Base-by-base conservation (phyloP, 2,329 filamentous ascomycete genomes). In the Madurella mycetomatis region DNA sequence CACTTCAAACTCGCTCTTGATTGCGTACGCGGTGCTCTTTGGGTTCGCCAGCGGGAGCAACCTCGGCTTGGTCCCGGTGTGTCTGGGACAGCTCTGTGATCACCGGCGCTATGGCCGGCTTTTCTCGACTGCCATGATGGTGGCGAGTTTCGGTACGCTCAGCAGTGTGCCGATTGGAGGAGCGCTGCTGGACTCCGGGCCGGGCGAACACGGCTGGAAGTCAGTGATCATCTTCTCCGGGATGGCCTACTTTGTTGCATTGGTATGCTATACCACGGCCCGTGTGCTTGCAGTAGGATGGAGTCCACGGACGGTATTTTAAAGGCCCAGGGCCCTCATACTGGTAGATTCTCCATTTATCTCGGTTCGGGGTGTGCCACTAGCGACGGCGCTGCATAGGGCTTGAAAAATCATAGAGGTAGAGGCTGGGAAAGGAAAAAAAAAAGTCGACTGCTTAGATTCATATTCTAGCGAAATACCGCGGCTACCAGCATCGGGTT, bases 41-140 rank as follows among this genome's bases (percentile, higher is more conserved):
- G 90, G 90, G 1, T 90, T 95, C 62, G 85, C 84, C 0, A 88
- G 84, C 51, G 90, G 91, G 4, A 86, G 83, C 59, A 92, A 91
- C 62, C 86, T 95, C 59, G 84, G 83, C 1, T 69, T 95, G 30
- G 85, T 86, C 0, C 90, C 90, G 0, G 88, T 94, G 0, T 92
- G 89, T 62, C 79, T 95, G 1, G 87, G 88, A 1, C 88, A 92
- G 70, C 76, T 94, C 13, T 95, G 89, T 67, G 82, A 85, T 34
- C 86, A 87, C 2, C 78, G 85, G 50, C 78, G 90, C 47, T 94
- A 65, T 30, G 67, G 67, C 0, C 75, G 86, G 16, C 89, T 87
- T 65, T 89, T 87, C 64, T 85, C 87, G 1, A 90, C 87, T 0
- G 85, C 85, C 52, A 90, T 90, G 67, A 90, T 87, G 51, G 76